phyloP scores from a whole-genome alignment of 176 grass and related monocot genomes.

The Pharus latifolius region DNA sequence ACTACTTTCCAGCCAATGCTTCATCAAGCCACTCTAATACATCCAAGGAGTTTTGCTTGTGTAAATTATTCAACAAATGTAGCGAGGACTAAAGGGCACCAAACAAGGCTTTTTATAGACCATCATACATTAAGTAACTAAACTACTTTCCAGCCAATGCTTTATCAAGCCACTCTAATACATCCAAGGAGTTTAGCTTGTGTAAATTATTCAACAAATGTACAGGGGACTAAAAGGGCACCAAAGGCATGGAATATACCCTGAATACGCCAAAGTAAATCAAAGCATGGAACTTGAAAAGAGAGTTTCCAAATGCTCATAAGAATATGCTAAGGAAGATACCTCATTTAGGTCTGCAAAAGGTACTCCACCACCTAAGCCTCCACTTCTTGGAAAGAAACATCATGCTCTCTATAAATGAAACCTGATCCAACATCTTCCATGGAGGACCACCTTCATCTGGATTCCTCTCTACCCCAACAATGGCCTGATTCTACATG shows the following conservation, averaged over 20 bases:
- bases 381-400: constrained; percentile 27
- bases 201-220: background rate
- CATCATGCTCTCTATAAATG: constrained; percentile 26
- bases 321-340: constrained; percentile 51
- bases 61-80: background rate
- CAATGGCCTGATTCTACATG: constrained; percentile 7
- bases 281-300: constrained; percentile 24
- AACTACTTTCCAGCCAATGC: constrained; percentile 37
- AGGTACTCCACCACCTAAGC: constrained; percentile 26
- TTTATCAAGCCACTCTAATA: constrained; percentile 21
- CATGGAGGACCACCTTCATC: constrained; percentile 24
- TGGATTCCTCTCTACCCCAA: constrained; percentile 11
- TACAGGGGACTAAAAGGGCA: background rate
- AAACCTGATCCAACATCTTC: background rate
- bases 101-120: background rate
- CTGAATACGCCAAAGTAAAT: constrained; percentile 27
- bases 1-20: constrained; percentile 38
- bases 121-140: background rate
- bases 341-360: constrained; percentile 13
- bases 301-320: constrained; percentile 19
- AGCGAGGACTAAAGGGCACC: background rate
- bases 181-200: background rate
- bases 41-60: background rate
- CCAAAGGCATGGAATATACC: constrained; percentile 27
- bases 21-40: constrained; percentile 17